Percentiles rank a stretch among this genome's conserved stretches.
These are phyloP conservation scores for Pyricularia pennisetigena DNA, from an alignment of 2,329 filamentous ascomycete genomes.

Conservation along the genomic window DNA sequence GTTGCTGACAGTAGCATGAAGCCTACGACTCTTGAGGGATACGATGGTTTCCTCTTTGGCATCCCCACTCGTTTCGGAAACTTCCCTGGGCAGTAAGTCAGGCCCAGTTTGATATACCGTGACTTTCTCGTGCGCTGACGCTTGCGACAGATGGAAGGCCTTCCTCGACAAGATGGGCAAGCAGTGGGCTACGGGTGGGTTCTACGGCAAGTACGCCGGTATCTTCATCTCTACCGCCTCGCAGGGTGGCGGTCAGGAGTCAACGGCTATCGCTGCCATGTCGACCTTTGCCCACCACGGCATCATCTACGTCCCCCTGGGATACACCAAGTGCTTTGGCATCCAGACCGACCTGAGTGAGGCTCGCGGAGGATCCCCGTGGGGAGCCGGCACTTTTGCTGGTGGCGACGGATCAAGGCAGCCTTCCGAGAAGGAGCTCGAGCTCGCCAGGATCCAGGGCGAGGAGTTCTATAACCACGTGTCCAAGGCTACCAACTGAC, in stretches of 20 bases:
- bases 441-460: constrained; percentile 75
- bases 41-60: constrained; percentile 86
- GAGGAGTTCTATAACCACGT: constrained; percentile 73
- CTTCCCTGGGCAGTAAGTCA: constrained; percentile 68
- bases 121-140: neutral
- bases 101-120: constrained; percentile 54
- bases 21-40: constrained; percentile 52
- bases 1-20: neutral
- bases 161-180: constrained; percentile 88
- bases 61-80: constrained; percentile 96
- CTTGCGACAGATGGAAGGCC: constrained; percentile 22
- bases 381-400: constrained; percentile 91
- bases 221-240: constrained; percentile 84
- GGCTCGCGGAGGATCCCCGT: constrained; percentile 77
- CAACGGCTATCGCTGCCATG: constrained; percentile 70
- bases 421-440: constrained; percentile 64
- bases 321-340: constrained; percentile 72
- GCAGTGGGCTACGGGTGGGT: constrained; percentile 71
- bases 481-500: constrained; percentile 63
- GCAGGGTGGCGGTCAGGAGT: constrained; percentile 85
- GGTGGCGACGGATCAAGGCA: constrained; percentile 72
- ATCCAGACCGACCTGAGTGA: constrained; percentile 63
- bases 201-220: constrained; percentile 82
- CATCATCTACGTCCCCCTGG: constrained; percentile 91
- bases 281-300: constrained; percentile 88